Evolutionary conservation across 208 protist species (phyloP), one percentile per base, ranked within the genome.

Genomic region (Acanthamoeba healyi): DNA sequence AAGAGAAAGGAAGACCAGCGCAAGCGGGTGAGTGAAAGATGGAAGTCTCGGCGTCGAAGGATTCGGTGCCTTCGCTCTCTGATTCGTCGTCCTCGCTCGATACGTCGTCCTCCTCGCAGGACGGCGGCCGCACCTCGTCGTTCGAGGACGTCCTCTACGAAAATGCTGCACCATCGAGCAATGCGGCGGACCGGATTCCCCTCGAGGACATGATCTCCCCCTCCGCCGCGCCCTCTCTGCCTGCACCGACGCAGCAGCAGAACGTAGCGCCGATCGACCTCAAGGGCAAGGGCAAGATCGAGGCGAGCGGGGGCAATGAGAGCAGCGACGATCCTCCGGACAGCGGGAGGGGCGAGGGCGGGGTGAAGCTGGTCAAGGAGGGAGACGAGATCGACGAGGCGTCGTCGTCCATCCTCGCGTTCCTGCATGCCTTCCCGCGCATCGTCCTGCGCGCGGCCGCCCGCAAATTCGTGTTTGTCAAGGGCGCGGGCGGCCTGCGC

Each of bases 381-480:
- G 61, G 61, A 38, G 61, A 70, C 22, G 61, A 70, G 32, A 70
- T 70, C n/a, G 61, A 70, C 29, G 61, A 70, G 36, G 26, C 61
- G 26, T 70, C 61, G 19, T 86, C 77, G 6, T 61, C 42, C 40
- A 86, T 86, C 40, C 51, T 86, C 44, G 44, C 44, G 0, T 49
- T 56, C 44, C 77, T 86, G 10, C 32, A 61, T 32, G 77, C 29
- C 44, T 86, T 61, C 40, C 77, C 77, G 51, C 42, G 77, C 44
- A 56, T 86, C 29, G 77, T 86, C 15, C 51, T 86, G 29, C 38
- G 40, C 0, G 77, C 77, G 29, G 42, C 77, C 15, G 26, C 42
- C 24, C 42, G 51, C 0, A 86, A 86, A 86, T 86, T 86, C 51
- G 77, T 86, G 15, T 86, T 70, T 29, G 61, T 70, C 7, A 70